phyloP scores from a whole-genome alignment of 257 asterid species.

The Solanum medicagineum region DNA sequence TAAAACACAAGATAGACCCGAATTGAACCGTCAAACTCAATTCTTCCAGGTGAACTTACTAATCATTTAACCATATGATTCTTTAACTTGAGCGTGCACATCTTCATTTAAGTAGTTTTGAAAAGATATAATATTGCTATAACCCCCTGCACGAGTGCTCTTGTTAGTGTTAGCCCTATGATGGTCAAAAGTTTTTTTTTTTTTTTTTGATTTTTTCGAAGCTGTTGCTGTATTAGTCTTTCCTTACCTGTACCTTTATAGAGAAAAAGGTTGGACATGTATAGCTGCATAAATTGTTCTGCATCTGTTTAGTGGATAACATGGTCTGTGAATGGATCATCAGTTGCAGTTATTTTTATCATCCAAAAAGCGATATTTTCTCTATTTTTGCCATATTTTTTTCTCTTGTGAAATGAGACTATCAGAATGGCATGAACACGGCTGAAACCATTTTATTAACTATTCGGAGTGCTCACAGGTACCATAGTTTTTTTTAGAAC shows the following conservation, averaged over 20 bases:
- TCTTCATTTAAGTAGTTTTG: not conserved
- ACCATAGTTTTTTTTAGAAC: not conserved
- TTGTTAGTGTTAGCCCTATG: not conserved
- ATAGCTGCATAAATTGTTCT: not conserved
- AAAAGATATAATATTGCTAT: no score
- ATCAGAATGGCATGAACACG: not conserved
- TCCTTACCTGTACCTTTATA: not conserved
- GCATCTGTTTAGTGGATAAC: not conserved
- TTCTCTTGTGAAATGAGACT: not conserved
- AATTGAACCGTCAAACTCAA: not conserved
- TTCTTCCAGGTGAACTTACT: not conserved
- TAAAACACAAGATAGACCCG: not conserved
- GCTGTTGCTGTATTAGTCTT: not conserved
- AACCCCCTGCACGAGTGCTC: not conserved
- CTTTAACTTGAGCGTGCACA: not conserved
- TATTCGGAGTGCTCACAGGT: not conserved
- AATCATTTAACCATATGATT: not conserved
- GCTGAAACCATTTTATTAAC: not conserved
- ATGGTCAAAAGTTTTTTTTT: not conserved
- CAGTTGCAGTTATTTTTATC: not conserved
- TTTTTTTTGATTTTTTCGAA: no score
- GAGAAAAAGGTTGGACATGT: not conserved
- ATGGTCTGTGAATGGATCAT: not conserved
- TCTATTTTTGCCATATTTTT: not conserved
- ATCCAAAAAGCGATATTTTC: not conserved